Evolutionary conservation across 306 rosid genomes (phyloP), one percentile per base, ranked within the genome.

Genomic region (Quercus aquifolioides): DNA sequence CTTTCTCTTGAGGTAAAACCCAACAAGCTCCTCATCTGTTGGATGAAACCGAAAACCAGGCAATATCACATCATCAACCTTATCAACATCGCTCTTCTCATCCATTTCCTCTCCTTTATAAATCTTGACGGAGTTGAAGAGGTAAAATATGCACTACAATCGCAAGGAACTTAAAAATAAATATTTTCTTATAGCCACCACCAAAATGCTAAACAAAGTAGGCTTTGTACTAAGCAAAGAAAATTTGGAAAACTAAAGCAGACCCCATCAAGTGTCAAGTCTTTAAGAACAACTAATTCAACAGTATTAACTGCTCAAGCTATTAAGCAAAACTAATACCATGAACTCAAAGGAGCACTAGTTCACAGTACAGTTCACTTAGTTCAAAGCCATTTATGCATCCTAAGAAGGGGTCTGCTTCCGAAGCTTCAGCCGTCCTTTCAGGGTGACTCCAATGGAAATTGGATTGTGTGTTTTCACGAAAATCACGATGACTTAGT

Each of bases 21-120:
- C 92, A 60, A 92, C 93, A 64, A 92, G 93, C 84, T 92, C 97
- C 72, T 92, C 95, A 74, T 92, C 97, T 2, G 97, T 92, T 2
- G 97, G 97, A 70, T 90, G 97, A 78, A 92, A 92, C 58, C 97
- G 87, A 83, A 89, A 92, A 18, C 97, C 97, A 1, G 97, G 97
- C 83, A 92, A 56, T 60, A 87, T 85, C 72, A 84, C 83, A 69
- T 92, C 93, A 68, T 92, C 95, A 79, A 76, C 41, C 80, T 68
- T 86, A 3, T 86, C 93, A 81, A 90, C 84, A 3, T 92, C 90
- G 76, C 73, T 87, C 84, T 87, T 90, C 75, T 83, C 90, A 26
- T 89, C 97, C 95, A 92, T 89, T 17, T 70, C 59, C 69, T 52
- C 68, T 55, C 63, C 41, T n/a, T n/a, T n/a, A 69, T 10, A n/a